Evolutionary conservation across 2,329 filamentous ascomycete species (phyloP).

Genomic region (Alternaria gansuensis): DNA sequence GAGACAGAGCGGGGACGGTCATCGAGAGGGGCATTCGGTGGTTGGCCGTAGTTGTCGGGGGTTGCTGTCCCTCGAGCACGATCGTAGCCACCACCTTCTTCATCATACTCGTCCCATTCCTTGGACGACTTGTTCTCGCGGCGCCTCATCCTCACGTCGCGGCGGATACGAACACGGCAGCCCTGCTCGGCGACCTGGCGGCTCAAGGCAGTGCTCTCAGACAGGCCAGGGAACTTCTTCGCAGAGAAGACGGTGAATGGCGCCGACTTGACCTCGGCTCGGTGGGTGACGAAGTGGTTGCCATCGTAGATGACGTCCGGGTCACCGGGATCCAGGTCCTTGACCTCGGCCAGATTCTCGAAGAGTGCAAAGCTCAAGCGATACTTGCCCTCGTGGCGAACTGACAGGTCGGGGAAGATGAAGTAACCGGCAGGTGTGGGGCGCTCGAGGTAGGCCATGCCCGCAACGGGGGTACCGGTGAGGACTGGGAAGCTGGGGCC

Average conservation of each 20-base stretch:
- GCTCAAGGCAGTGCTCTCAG: conserved; percentile 87
- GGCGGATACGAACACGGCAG: conserved; percentile 92
- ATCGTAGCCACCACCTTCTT: conserved; percentile 59
- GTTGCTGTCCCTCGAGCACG: conserved; percentile 61
- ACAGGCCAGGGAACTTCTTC: conserved; percentile 96
- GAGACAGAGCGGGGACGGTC: conserved; percentile 69
- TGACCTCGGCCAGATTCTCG: conserved; percentile 87
- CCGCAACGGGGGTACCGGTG: conserved; percentile 92
- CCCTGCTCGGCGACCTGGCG: conserved; percentile 95
- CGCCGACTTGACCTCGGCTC: conserved; percentile 87
- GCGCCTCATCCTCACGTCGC: conserved; percentile 91
- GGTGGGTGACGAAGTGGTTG: conserved; percentile 74
- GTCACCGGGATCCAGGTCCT: conserved; percentile 73
- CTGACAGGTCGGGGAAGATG: conserved; percentile 95
- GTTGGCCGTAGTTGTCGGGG: conserved; percentile 59
- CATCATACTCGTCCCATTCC: conserved; percentile 72
- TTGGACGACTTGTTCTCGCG: conserved; percentile 74
- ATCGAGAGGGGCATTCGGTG: conserved; percentile 49
- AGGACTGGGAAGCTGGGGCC: conserved; percentile 78
- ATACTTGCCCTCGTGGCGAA: conserved; percentile 94
- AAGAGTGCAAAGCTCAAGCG: conserved; percentile 91
- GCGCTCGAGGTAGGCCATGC: conserved; percentile 94
- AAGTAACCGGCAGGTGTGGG: conserved; percentile 86
- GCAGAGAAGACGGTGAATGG: conserved; percentile 92
- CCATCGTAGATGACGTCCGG: conserved; percentile 54